phyloP scores from a whole-genome alignment of 2,329 filamentous ascomycete species.

The Epichloe festucae region DNA sequence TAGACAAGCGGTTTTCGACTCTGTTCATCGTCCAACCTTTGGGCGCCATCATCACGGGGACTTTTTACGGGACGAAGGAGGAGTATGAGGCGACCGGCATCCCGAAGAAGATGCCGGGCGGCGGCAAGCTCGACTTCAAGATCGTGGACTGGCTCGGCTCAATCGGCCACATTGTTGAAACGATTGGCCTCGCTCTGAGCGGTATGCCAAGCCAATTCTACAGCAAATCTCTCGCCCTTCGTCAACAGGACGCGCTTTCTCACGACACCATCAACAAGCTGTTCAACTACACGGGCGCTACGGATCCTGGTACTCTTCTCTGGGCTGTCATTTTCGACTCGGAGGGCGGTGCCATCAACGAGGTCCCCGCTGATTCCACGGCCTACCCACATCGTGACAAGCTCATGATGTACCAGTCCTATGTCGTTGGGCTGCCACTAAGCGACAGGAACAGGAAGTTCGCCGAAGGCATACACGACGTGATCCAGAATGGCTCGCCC shows the following conservation, averaged over 20 bases:
- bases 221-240: constrained; percentile 44
- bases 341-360: constrained; percentile 45
- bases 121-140: constrained; percentile 28
- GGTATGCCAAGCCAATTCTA: constrained; percentile 39
- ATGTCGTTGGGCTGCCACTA: constrained; percentile 38
- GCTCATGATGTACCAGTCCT: constrained; percentile 50
- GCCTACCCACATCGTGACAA: constrained; percentile 53
- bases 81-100: constrained; percentile 43
- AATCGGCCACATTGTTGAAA: constrained; percentile 38
- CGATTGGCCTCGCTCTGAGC: constrained; percentile 32
- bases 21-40: constrained; percentile 41
- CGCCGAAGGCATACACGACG: constrained; percentile 35
- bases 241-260: constrained; percentile 32
- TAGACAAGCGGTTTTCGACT: constrained; percentile 46
- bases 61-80: constrained; percentile 44
- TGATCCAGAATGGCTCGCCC: constrained; percentile 24
- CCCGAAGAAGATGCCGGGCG: constrained; percentile 30
- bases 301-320: constrained; percentile 35
- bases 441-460: constrained; percentile 35
- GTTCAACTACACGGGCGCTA: constrained; percentile 39
- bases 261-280: constrained; percentile 31
- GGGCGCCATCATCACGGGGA: constrained; percentile 43
- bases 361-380: constrained; percentile 41
- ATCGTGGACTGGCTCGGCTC: constrained; percentile 50
- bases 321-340: constrained; percentile 54